Evolutionary conservation across 305 asterid species (phyloP).

Genomic region (Plantago rigida): DNA sequence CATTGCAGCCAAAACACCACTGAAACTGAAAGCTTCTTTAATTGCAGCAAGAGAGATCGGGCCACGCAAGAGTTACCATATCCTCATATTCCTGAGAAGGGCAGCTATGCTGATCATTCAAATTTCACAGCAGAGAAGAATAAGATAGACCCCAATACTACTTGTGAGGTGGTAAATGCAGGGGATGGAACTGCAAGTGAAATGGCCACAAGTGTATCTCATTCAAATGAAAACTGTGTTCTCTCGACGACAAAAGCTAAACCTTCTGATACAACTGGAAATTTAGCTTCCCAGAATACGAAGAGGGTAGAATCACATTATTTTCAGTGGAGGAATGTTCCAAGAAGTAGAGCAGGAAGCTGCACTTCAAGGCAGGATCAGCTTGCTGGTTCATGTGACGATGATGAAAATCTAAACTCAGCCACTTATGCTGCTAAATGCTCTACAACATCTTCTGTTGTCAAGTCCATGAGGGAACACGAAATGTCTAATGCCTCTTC

Average conservation of each 20-base stretch:
- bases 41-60: constrained; percentile 30
- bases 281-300: constrained; percentile 23
- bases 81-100: constrained; percentile 27
- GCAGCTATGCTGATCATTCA: constrained; percentile 29
- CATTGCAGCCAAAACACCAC: constrained; percentile 1
- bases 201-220: constrained; percentile 25
- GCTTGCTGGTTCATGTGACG: constrained; percentile 17
- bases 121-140: constrained; percentile 26
- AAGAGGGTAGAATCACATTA: constrained; percentile 35
- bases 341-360: constrained; percentile 31
- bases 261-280: constrained; percentile 28
- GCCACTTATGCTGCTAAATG: constrained; percentile 32
- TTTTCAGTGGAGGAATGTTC: constrained; percentile 56
- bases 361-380: constrained; percentile 32
- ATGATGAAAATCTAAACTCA: constrained; percentile 22
- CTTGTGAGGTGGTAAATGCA: constrained; percentile 21
- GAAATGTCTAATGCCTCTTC: constrained; percentile 44
- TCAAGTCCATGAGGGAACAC: constrained; percentile 33
- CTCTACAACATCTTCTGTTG: constrained; percentile 30
- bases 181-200: constrained; percentile 26
- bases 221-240: constrained; percentile 25
- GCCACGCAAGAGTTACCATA: constrained; percentile 29
- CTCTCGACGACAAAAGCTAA: constrained; percentile 28
- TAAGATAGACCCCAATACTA: constrained; percentile 20
- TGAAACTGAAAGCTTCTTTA: constrained; percentile 26